Conservation (phyloP, 176 grass and related monocot species). For the Poa annua region DNA sequence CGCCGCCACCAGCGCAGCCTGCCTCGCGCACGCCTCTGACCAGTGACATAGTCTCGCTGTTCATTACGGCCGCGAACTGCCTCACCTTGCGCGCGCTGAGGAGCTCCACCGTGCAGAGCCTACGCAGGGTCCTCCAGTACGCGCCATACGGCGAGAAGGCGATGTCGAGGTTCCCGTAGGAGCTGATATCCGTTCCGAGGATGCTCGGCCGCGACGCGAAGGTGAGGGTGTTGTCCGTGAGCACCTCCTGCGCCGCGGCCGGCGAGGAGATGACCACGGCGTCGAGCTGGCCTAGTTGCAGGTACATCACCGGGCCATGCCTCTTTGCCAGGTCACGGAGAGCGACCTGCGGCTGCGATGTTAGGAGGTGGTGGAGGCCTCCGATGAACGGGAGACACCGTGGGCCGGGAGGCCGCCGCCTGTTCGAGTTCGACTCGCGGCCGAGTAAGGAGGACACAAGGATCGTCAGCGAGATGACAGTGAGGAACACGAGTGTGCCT, state of each 20-base stretch:
- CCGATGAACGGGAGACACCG: slow-evolving; percentile 41
- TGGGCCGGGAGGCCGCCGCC: slow-evolving; percentile 26
- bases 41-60: slow-evolving; percentile 10
- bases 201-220: slow-evolving; percentile 32
- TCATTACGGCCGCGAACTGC: slow-evolving; percentile 26
- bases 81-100: slow-evolving; percentile 30
- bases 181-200: background rate
- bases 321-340: slow-evolving; percentile 1
- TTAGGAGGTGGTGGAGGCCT: slow-evolving; percentile 34
- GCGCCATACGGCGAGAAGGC: slow-evolving; percentile 35
- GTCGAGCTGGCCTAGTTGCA: slow-evolving; percentile 40
- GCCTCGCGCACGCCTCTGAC: background rate
- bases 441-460: background rate
- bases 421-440: background rate
- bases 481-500: background rate
- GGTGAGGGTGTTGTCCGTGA: slow-evolving; percentile 31
- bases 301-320: slow-evolving; percentile 43
- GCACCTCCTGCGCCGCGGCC: slow-evolving; percentile 26
- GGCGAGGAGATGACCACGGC: slow-evolving; percentile 40
- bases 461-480: background rate
- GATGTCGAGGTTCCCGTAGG: slow-evolving; percentile 41
- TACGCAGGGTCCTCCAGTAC: slow-evolving; percentile 48
- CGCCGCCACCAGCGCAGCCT: no score
- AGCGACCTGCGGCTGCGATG: slow-evolving; percentile 19
- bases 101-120: slow-evolving; percentile 42